Evolutionary conservation across 768 basidiomycete species (phyloP), one percentile per base, ranked within the genome.

Genomic region (Leccinum fibrillosum): DNA sequence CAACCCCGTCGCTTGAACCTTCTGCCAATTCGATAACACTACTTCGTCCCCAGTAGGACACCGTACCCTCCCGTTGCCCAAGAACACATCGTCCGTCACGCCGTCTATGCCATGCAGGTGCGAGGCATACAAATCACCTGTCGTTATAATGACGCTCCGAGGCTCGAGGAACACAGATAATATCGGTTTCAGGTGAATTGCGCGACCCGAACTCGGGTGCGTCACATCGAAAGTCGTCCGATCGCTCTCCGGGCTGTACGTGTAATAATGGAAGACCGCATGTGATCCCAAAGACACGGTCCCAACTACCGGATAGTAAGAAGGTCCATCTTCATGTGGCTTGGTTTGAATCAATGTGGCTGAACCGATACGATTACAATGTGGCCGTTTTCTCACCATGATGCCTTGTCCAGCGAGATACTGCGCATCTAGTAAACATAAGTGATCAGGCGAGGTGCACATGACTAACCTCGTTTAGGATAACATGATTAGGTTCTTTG

Each of bases 291-390:
- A 75, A 13, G 94, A 94, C 52, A 98, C 75, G n/a, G 95, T 97
- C 2, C 92, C 88, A 1, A 97, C 94, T 5, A 89, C 84, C 0
- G 94, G 92, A 66, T 86, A 76, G 74, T 96, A 98, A 17, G 86
- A 82, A 2, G 93, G 89, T 0, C 95, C 94, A 70, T 98, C 94
- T 76, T 96, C 87, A 66, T 97, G 95, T 2, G 93, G 92, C 92
- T 95, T 72, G 49, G 34, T 44, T 25, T 52, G 58, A 52, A 37
- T 37, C 30, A 35, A 47, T 53, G 42, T 44, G 37, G 59, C 54
- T 48, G 51, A 59, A 34, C 51, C 23, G 28, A 50, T 25, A 34
- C 44, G 26, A 59, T 34, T 30, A 55, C 32, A 56, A 62, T 64
- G 52, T 59, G 54, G 53, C 59, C 59, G 42, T 17, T 56, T 52